Evolutionary conservation across 345 rosid species (phyloP).

Genomic region (Eucalyptus fibrosa): DNA sequence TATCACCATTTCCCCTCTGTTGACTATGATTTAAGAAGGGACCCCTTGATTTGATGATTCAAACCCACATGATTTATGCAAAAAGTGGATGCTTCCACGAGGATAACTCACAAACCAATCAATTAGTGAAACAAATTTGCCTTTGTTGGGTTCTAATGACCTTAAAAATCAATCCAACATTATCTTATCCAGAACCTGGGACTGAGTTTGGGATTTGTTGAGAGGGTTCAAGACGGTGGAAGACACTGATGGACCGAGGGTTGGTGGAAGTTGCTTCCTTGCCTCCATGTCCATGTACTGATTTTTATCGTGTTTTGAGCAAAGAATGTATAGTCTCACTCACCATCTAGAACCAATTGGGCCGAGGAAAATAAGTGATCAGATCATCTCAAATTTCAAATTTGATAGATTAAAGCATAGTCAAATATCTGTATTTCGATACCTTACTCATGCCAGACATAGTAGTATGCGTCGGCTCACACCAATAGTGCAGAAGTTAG

Average conservation of each 20-base stretch:
- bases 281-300: neutral
- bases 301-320: neutral
- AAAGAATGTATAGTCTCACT: neutral
- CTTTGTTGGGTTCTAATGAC: neutral
- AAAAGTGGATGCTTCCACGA: neutral
- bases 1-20: neutral
- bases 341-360: neutral
- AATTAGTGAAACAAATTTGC: neutral
- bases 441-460: neutral
- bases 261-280: neutral
- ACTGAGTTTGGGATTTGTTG: neutral
- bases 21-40: neutral
- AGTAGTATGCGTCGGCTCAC: neutral
- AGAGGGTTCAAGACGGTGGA: neutral
- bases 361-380: neutral
- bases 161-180: neutral
- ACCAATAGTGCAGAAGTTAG: neutral
- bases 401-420: neutral
- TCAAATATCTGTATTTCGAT: neutral
- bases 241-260: neutral
- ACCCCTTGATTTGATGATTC: neutral
- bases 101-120: neutral
- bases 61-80: neutral
- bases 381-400: neutral
- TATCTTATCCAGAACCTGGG: neutral